Evolutionary conservation across 2,329 filamentous ascomycete genomes (phyloP).

Genomic region (Colletotrichum shisoi): DNA sequence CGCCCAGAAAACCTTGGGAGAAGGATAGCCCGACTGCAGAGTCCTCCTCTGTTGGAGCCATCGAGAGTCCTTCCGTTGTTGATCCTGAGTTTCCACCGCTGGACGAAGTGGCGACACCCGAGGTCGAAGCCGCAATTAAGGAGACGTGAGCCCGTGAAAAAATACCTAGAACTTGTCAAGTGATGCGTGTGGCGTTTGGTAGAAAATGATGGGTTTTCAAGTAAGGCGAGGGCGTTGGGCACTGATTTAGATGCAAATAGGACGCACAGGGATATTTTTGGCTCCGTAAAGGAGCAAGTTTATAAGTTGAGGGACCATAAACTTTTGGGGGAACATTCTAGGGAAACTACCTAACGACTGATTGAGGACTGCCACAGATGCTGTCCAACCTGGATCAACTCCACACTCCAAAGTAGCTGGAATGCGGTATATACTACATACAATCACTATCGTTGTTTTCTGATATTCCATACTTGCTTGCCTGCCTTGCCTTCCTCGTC

Average conservation of each 20-base stretch:
- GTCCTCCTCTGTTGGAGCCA: not conserved
- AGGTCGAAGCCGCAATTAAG: conserved; percentile 4
- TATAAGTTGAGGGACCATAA: not conserved
- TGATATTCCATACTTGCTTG: conserved; percentile 35
- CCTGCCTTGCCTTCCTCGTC: conserved; percentile 1
- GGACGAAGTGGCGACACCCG: conserved; percentile 36
- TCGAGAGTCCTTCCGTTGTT: conserved; percentile 42
- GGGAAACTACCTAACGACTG: conserved; percentile 36
- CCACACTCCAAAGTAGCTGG: conserved; percentile 34
- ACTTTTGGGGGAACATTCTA: conserved; percentile 17
- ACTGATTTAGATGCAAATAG: not conserved
- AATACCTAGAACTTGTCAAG: not conserved
- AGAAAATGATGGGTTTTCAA: not conserved
- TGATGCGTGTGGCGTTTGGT: conserved; percentile 17
- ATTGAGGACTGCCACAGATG: conserved; percentile 37
- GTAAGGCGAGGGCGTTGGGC: not conserved
- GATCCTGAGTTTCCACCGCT: conserved; percentile 50
- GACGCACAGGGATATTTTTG: not conserved
- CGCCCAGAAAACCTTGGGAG: conserved; percentile 79
- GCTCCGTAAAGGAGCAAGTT: not conserved
- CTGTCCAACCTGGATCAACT: conserved; percentile 34
- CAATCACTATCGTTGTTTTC: conserved; percentile 36
- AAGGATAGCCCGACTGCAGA: conserved; percentile 52
- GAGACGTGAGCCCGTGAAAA: not conserved
- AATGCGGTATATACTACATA: conserved; percentile 39